Conservation (phyloP, 176 grass and related monocot species). For the Zea luxurians region DNA sequence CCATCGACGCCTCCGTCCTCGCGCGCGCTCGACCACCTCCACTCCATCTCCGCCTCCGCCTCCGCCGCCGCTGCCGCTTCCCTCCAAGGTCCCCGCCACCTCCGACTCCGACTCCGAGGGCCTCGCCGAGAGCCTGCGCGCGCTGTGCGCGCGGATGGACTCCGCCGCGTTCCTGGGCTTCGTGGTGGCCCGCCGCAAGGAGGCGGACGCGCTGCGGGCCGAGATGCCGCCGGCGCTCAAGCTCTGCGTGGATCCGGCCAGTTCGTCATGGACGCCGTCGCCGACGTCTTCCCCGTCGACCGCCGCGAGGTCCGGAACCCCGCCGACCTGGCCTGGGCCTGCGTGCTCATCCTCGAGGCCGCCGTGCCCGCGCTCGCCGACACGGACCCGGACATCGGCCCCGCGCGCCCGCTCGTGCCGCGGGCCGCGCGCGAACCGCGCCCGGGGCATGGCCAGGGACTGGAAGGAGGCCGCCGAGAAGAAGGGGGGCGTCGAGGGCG, state of each 20-base stretch:
- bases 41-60: slow-evolving; percentile 28
- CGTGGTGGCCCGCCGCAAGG: slow-evolving; percentile 70
- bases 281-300: slow-evolving; percentile 72
- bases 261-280: slow-evolving; percentile 72
- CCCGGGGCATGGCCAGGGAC: slow-evolving; percentile 53
- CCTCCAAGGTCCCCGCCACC: background rate
- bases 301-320: slow-evolving; percentile 56
- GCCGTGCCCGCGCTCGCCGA: slow-evolving; percentile 63
- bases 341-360: slow-evolving; percentile 82
- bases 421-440: slow-evolving; percentile 49
- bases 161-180: slow-evolving; percentile 53
- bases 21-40: slow-evolving; percentile 49
- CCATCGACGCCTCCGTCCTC: slow-evolving; percentile 61
- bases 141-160: slow-evolving; percentile 72
- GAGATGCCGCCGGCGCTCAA: slow-evolving; percentile 61
- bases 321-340: slow-evolving; percentile 79
- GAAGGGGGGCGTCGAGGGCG: slow-evolving; percentile 67
- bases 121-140: slow-evolving; percentile 49
- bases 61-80: background rate
- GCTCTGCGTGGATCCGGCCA: slow-evolving; percentile 75
- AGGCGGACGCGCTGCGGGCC: slow-evolving; percentile 65
- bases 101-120: background rate
- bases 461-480: slow-evolving; percentile 69
- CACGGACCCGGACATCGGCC: slow-evolving; percentile 56
- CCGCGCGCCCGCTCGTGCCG: slow-evolving; percentile 54